Evolutionary conservation across 257 asterid genomes (phyloP).

Genomic region (Galeopsis tetrahit): DNA sequence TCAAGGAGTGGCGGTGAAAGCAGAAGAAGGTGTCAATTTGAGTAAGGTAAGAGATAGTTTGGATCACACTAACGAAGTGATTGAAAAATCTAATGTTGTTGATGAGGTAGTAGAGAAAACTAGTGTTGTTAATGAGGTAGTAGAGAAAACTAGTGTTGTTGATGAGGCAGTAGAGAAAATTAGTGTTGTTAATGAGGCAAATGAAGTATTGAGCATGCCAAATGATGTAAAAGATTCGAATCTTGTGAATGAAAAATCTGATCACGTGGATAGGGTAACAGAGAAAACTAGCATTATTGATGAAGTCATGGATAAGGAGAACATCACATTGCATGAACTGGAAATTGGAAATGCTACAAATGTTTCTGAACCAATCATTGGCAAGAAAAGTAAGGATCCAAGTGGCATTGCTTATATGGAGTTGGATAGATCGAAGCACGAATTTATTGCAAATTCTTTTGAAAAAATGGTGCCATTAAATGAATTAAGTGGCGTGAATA

Average conservation of each 20-base stretch:
- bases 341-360: slow-evolving; percentile 18
- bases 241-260: slow-evolving; percentile 22
- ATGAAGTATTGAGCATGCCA: not conserved
- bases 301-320: slow-evolving; percentile 7
- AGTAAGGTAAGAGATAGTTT: slow-evolving; percentile 27
- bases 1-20: slow-evolving; percentile 31
- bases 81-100: slow-evolving; percentile 28
- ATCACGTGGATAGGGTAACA: slow-evolving; percentile 28
- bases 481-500: slow-evolving; percentile 9
- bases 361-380: slow-evolving; percentile 18
- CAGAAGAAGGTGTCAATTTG: slow-evolving; percentile 7
- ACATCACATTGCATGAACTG: not conserved
- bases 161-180: slow-evolving; percentile 22
- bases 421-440: slow-evolving; percentile 16
- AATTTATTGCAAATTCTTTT: not conserved
- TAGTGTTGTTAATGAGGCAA: slow-evolving; percentile 24
- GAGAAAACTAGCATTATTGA: slow-evolving; percentile 15
- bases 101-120: slow-evolving; percentile 23
- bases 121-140: slow-evolving; percentile 27
- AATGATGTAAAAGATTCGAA: not conserved
- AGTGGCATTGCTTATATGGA: slow-evolving; percentile 27
- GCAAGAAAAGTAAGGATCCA: slow-evolving; percentile 12
- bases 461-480: slow-evolving; percentile 23
- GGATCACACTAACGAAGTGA: not conserved
- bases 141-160: slow-evolving; percentile 19